These are phyloP conservation scores for Pseudocercospora eumusae DNA, from an alignment of 2,329 filamentous ascomycete species.

Conservation along the genomic window DNA sequence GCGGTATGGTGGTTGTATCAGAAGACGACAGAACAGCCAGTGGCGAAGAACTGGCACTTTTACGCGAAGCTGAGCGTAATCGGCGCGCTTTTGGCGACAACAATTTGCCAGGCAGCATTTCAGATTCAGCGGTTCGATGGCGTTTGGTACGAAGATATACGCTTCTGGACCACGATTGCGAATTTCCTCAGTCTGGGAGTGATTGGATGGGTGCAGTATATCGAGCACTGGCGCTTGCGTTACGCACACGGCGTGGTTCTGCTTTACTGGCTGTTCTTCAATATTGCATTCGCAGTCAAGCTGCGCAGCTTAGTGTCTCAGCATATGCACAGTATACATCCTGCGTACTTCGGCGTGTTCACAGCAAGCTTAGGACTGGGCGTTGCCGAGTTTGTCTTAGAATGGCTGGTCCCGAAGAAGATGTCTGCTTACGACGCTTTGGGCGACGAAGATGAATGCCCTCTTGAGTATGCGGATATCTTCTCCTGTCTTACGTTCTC, in stretches of 20 bases:
- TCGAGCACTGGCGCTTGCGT: constrained; percentile 79
- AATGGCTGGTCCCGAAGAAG: constrained; percentile 85
- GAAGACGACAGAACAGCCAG: constrained; percentile 65
- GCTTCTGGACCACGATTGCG: constrained; percentile 77
- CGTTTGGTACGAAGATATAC: constrained; percentile 78
- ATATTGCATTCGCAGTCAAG: constrained; percentile 78
- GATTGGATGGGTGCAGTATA: constrained; percentile 78
- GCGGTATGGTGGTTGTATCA: constrained; percentile 79
- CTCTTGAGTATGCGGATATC: constrained; percentile 86
- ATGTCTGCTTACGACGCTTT: constrained; percentile 68
- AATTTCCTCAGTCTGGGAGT: constrained; percentile 72
- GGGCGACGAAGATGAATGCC: constrained; percentile 69
- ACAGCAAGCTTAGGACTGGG: constrained; percentile 70
- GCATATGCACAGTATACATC: constrained; percentile 64
- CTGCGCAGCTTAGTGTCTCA: constrained; percentile 82
- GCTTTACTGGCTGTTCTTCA: constrained; percentile 87
- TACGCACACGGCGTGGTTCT: constrained; percentile 85
- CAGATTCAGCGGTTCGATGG: constrained; percentile 70
- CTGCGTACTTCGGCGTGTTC: constrained; percentile 77
- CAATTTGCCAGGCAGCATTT: constrained; percentile 70
- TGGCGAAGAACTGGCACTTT: constrained; percentile 87
- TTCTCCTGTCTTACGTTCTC: constrained; percentile 93
- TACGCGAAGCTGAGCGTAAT: constrained; percentile 82
- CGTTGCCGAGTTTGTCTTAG: constrained; percentile 69
- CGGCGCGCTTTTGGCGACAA: constrained; percentile 66